These are phyloP conservation scores for Trematosphaeria pertusa DNA, from an alignment of 2,329 filamentous ascomycete species.

Conservation along the genomic window DNA sequence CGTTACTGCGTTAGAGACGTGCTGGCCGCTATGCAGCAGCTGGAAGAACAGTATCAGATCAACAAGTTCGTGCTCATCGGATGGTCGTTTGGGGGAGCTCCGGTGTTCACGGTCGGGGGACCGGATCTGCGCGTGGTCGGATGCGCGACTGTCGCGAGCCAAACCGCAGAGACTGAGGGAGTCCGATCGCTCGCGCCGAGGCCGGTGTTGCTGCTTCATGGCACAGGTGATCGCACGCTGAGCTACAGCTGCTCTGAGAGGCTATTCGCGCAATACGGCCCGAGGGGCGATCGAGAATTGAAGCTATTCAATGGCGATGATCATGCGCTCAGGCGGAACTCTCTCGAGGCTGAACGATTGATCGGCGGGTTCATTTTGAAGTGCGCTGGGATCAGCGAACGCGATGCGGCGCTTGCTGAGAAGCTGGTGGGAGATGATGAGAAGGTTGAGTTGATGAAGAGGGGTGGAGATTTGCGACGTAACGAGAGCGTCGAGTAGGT, in stretches of 20 bases:
- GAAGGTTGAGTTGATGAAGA: constrained; percentile 14
- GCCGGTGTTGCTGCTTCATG: constrained; percentile 50
- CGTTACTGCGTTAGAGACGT: constrained; percentile 48
- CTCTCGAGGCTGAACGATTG: constrained; percentile 47
- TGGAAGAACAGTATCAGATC: constrained; percentile 38
- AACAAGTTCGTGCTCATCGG: constrained; percentile 47
- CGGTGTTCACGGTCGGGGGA: constrained; percentile 49
- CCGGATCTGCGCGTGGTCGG: constrained; percentile 42
- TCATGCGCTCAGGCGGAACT: constrained; percentile 51
- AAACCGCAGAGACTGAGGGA: constrained; percentile 47
- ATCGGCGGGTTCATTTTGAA: constrained; percentile 49
- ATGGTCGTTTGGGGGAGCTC: constrained; percentile 53
- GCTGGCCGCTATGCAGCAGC: constrained; percentile 45
- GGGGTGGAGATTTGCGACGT: constrained; percentile 12
- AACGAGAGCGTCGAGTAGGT: constrained; percentile 35
- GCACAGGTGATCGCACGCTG: constrained; percentile 48
- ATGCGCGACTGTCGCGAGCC: constrained; percentile 50
- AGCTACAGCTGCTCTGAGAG: constrained; percentile 42
- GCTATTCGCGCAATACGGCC: constrained; percentile 48
- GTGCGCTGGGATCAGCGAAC: constrained; percentile 37
- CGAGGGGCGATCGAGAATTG: constrained; percentile 36
- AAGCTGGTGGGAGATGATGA: constrained; percentile 8
- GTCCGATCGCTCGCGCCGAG: constrained; percentile 40
- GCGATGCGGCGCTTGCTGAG: constrained; percentile 4
- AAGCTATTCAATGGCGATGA: constrained; percentile 52